A percentile compares a stretch with the other conserved stretches of the same genome.
Conservation (phyloP, 768 basidiomycete genomes). For the Boletus vermiculosoides region DNA sequence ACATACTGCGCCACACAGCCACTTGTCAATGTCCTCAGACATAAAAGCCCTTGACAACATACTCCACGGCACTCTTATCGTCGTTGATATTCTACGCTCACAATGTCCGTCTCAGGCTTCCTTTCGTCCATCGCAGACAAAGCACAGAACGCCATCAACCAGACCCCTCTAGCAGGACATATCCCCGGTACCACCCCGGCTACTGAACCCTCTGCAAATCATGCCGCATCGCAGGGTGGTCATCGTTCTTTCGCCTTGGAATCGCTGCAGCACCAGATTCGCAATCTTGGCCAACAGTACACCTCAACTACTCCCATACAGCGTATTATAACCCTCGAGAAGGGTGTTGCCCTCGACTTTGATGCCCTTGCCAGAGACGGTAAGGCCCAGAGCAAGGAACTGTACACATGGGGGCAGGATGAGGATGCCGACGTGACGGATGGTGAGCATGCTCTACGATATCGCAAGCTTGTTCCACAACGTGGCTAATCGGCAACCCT, state of each 20-base stretch:
- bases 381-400: constrained; percentile 77
- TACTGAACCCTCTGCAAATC: constrained; percentile 41
- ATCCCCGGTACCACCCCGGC: constrained; percentile 45
- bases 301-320: constrained; percentile 66
- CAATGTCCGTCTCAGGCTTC: constrained; percentile 63
- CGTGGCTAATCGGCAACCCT: neutral
- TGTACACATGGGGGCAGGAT: constrained; percentile 80
- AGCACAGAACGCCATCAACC: constrained; percentile 68
- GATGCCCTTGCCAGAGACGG: constrained; percentile 64
- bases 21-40: constrained; percentile 3
- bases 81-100: constrained; percentile 13
- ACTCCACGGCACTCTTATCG: neutral
- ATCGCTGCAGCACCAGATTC: constrained; percentile 67
- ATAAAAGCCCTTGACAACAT: constrained; percentile 24
- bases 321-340: constrained; percentile 75
- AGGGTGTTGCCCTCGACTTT: constrained; percentile 74
- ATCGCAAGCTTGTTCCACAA: neutral
- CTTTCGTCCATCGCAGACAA: constrained; percentile 71
- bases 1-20: constrained; percentile 18
- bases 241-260: constrained; percentile 58
- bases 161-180: constrained; percentile 57
- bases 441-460: constrained; percentile 41
- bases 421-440: constrained; percentile 75
- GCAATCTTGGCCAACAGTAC: constrained; percentile 74
- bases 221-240: constrained; percentile 38